Evolutionary conservation across 2,329 filamentous ascomycete genomes (phyloP).

Genomic region (Xylaria sp.): DNA sequence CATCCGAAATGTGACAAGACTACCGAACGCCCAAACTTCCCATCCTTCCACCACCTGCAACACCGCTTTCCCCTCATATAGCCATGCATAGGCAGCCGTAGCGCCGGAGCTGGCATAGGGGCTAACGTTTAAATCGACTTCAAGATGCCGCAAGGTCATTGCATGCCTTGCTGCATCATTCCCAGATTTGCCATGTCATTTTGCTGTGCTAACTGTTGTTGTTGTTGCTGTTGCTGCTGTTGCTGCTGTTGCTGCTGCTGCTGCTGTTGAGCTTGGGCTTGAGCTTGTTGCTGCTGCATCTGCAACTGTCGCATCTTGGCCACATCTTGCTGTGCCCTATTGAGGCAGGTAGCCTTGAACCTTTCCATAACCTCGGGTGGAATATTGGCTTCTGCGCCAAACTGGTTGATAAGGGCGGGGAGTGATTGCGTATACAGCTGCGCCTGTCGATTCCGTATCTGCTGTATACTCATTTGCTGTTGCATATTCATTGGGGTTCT

Average conservation of each 20-base stretch:
- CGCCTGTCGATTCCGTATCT: conserved; percentile 50
- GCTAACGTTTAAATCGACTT: not conserved
- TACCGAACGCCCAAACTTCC: conserved; percentile 21
- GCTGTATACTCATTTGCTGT: conserved; percentile 43
- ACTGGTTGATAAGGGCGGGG: conserved; percentile 50
- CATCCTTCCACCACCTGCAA: conserved; percentile 6
- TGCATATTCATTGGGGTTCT: conserved; percentile 15
- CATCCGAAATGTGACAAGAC: conserved; percentile 10
- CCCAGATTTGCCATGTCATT: conserved; percentile 62
- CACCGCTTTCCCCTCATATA: not conserved
- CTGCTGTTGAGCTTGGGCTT: conserved; percentile 29
- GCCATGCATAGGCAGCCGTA: too few relatives aligned
- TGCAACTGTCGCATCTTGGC: conserved; percentile 39
- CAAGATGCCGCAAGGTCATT: not conserved
- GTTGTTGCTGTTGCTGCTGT: conserved; percentile 53
- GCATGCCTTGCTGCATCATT: conserved; percentile 54
- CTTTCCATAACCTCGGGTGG: conserved; percentile 59
- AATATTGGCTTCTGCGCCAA: conserved; percentile 58
- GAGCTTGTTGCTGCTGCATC: conserved; percentile 21
- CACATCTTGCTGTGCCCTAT: conserved; percentile 51
- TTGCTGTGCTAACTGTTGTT: conserved; percentile 55
- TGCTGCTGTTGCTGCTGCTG: conserved; percentile 51
- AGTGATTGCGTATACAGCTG: conserved; percentile 56
- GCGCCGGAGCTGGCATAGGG: too few relatives aligned
- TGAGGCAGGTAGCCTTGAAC: conserved; percentile 57